Percentiles rank a stretch among this genome's conserved stretches.
These are phyloP conservation scores for Leersia perrieri DNA, from an alignment of 176 grass and related monocot species.

Conservation along the genomic window DNA sequence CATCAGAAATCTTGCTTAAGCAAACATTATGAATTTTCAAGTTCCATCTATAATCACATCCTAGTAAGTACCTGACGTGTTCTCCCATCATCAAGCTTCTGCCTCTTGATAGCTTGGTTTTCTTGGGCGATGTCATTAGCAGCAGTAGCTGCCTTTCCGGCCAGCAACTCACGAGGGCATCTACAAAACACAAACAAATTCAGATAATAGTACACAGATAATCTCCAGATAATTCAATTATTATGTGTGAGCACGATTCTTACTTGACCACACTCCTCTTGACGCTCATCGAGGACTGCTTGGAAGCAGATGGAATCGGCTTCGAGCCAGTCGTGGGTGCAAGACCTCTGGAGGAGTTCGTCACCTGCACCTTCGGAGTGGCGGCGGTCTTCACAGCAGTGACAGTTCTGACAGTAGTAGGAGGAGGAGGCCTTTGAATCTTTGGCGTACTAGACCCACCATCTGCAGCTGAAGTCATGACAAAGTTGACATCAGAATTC, in stretches of 20 bases:
- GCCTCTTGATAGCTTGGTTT: conserved; percentile 89
- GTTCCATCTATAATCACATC: neutral
- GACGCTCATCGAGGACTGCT: conserved; percentile 39
- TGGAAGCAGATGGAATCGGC: conserved; percentile 23
- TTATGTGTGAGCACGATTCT: neutral
- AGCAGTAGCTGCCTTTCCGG: conserved; percentile 3
- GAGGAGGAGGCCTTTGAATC: conserved; percentile 27
- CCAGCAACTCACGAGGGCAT: neutral
- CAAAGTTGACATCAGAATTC: conserved; percentile 1
- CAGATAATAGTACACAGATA: neutral
- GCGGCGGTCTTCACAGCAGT: neutral
- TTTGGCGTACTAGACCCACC: conserved; percentile 45
- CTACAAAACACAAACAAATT: conserved; percentile 23
- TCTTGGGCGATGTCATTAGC: conserved; percentile 61
- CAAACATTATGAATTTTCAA: neutral
- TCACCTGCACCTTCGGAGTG: conserved; percentile 39
- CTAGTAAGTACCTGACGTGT: conserved; percentile 68
- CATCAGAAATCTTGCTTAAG: neutral
- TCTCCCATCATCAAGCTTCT: conserved; percentile 77
- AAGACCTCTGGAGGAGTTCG: conserved; percentile 26
- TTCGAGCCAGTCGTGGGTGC: conserved; percentile 20
- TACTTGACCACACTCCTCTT: conserved; percentile 67
- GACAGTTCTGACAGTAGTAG: conserved; percentile 4
- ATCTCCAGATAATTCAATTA: neutral
- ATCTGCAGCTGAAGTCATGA: conserved; percentile 23